A percentile compares a stretch with the other conserved stretches of the same genome.
These are phyloP conservation scores for Nitzschia sp. DNA, from an alignment of 108 stramenopile species.

Conservation along the genomic window DNA sequence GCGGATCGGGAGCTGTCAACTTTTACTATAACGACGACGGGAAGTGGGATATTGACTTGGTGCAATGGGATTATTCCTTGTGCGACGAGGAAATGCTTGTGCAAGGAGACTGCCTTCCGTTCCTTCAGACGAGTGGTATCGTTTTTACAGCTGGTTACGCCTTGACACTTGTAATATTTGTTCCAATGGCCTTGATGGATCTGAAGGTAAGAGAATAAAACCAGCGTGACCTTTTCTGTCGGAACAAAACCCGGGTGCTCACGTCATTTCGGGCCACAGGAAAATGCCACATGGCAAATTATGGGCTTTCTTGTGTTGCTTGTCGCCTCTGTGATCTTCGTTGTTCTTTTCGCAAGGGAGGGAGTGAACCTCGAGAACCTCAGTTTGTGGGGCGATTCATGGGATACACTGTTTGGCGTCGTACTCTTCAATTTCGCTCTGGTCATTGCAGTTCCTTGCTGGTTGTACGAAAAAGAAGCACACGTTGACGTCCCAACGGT, in stretches of 20 bases:
- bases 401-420: conserved; percentile 61
- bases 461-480: conserved; percentile 72
- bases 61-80: conserved; percentile 31
- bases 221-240: neutral
- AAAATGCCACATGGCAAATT: conserved; percentile 57
- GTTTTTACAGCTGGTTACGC: conserved; percentile 58
- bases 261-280: conserved; percentile 16
- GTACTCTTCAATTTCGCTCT: conserved; percentile 75
- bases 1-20: conserved; percentile 25
- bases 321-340: conserved; percentile 37
- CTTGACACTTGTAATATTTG: conserved; percentile 36
- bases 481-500: conserved; percentile 44
- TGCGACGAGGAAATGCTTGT: conserved; percentile 35
- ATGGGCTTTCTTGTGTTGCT: conserved; percentile 51
- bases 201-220: conserved; percentile 26
- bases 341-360: conserved; percentile 22
- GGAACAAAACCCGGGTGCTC: neutral
- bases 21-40: conserved; percentile 22
- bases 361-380: conserved; percentile 40
- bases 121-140: conserved; percentile 27
- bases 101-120: conserved; percentile 54
- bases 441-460: conserved; percentile 73
- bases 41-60: conserved; percentile 7
- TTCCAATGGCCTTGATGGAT: conserved; percentile 67
- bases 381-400: conserved; percentile 46